These are phyloP conservation scores for Ceratobasidium sp. DNA, from an alignment of 1,284 basidiomycete species.

Conservation along the genomic window DNA sequence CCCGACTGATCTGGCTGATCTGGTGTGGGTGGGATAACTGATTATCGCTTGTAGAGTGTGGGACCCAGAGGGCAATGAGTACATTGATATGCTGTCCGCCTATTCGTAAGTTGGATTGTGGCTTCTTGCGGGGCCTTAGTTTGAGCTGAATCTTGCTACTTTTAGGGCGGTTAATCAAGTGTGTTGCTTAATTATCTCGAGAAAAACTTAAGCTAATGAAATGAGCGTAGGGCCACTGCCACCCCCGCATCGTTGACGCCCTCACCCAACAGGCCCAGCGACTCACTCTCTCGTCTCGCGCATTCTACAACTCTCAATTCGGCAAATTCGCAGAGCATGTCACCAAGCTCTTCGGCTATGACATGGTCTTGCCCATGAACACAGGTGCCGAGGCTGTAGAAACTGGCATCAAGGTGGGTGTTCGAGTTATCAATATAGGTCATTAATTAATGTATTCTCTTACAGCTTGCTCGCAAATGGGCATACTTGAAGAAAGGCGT, in stretches of 20 bases:
- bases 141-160: slow-evolving; percentile 3
- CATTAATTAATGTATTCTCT: not conserved
- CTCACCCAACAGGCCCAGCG: slow-evolving; percentile 88
- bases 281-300: slow-evolving; percentile 93
- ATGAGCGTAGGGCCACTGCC: slow-evolving; percentile 83
- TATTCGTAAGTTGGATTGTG: slow-evolving; percentile 78
- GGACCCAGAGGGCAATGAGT: slow-evolving; percentile 94
- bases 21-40: not conserved
- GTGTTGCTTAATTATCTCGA: slow-evolving; percentile 46
- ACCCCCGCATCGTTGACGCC: slow-evolving; percentile 86
- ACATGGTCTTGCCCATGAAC: slow-evolving; percentile 99
- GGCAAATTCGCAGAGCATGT: slow-evolving; percentile 89
- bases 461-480: slow-evolving; percentile 88
- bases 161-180: slow-evolving; percentile 92
- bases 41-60: slow-evolving; percentile 71
- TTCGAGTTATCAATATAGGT: not conserved
- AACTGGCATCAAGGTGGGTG: slow-evolving; percentile 79
- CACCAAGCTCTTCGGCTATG: slow-evolving; percentile 86
- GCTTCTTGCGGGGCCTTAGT: not conserved
- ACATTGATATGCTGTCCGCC: slow-evolving; percentile 96
- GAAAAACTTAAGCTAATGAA: slow-evolving; percentile 18
- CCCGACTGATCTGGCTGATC: not conserved
- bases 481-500: slow-evolving; percentile 87
- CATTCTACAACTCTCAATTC: slow-evolving; percentile 95
- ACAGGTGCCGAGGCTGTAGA: slow-evolving; percentile 99